Evolutionary conservation across 345 rosid genomes (phyloP), one percentile per base, ranked within the genome.

Genomic region (Nasturtium officinale): DNA sequence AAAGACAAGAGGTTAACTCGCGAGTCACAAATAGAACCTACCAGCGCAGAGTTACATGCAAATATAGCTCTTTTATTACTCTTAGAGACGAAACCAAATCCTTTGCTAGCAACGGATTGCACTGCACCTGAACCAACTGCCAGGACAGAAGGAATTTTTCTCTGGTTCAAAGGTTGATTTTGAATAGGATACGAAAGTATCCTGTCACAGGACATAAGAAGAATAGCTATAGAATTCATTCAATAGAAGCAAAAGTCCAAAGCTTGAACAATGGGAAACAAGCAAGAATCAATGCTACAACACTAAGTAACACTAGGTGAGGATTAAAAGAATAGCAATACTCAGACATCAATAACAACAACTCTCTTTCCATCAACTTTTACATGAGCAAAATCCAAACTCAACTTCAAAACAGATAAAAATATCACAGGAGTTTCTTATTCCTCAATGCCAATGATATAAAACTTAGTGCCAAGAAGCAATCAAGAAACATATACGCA

Each of bases 21-120:
- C 18, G 13, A 50, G 42, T 4, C 38, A 46, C 2, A 17, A 21
- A 53, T 1, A 56, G 50, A 71, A 65, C 83, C 21, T 81, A 85
- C 89, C 72, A 80, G 47, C n/a, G 82, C 66, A 72, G 82, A 53
- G 50, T 71, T 80, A 55, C 80, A 82, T n/a, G 51, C 7, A 74
- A 76, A 79, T 64, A 47, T 65, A 68, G 78, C 72, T 51, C 45
- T 69, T 52, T 37, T 69, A 35, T 37, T 69, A 35, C 56, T 72
- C 55, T 37, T 53, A 33, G 79, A 58, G 57, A n/a, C 30, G 21
- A 52, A 38, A 32, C 54, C 15, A 30, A 56, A 45, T 42, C 45
- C 69, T 69, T 71, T 61, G 45, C 68, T 56, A 35, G 12, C 54
- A 75, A 43, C 7, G 20, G 80, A 38, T 37, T 71, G 67, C 62